These are phyloP conservation scores for Onygenales sp. DNA, from an alignment of 2,329 filamentous ascomycete species.

Conservation along the genomic window DNA sequence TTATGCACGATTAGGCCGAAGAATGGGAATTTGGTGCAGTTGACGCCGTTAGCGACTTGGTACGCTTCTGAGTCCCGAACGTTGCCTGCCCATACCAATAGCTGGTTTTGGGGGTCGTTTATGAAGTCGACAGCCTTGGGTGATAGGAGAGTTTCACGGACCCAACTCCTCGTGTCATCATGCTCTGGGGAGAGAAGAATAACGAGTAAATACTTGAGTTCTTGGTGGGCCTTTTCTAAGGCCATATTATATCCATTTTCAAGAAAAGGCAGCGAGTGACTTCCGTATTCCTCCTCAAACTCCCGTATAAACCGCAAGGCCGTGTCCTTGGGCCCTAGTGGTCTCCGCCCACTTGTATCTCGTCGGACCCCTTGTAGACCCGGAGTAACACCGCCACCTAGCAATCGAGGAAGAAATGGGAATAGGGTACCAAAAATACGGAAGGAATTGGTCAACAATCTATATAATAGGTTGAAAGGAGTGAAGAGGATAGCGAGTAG, in stretches of 20 bases:
- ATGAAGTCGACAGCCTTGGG: constrained; percentile 66
- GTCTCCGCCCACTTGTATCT: constrained; percentile 60
- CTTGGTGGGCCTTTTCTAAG: constrained; percentile 78
- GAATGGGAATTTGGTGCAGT: constrained; percentile 89
- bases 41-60: constrained; percentile 78
- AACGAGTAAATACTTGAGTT: constrained; percentile 85
- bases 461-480: constrained; percentile 71
- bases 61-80: constrained; percentile 90
- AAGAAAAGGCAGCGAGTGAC: constrained; percentile 58
- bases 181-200: constrained; percentile 86
- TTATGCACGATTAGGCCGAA: constrained; percentile 79
- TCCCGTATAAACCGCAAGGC: constrained; percentile 82
- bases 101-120: constrained; percentile 63
- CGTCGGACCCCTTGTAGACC: constrained; percentile 35
- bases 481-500: constrained; percentile 69
- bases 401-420: constrained; percentile 63
- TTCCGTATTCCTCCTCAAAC: constrained; percentile 88
- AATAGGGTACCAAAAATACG: constrained; percentile 68
- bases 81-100: constrained; percentile 87
- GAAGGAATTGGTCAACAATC: constrained; percentile 56
- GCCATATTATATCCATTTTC: constrained; percentile 89
- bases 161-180: constrained; percentile 77
- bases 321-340: constrained; percentile 76
- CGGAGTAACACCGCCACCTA: constrained; percentile 39
- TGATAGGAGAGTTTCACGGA: constrained; percentile 70